Conservation (phyloP, 2,329 filamentous ascomycete genomes). For the Colletotrichum siamense region DNA sequence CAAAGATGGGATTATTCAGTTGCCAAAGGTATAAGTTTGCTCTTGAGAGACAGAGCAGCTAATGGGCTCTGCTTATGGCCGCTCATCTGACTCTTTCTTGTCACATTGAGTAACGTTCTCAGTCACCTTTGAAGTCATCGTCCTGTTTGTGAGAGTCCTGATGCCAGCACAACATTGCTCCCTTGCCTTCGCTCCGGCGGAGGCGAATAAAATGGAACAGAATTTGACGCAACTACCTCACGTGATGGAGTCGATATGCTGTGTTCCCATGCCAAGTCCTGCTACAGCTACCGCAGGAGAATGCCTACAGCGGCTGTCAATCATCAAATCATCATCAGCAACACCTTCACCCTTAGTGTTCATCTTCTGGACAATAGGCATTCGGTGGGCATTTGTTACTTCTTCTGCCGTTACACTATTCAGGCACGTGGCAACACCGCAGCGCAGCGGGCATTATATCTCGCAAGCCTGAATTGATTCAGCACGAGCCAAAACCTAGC, state of each 20-base stretch:
- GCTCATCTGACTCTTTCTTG: not conserved
- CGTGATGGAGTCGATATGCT: not conserved
- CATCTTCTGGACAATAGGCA: not conserved
- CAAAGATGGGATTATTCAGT: not conserved
- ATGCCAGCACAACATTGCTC: not conserved
- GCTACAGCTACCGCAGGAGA: not conserved
- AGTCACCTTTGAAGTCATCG: not conserved
- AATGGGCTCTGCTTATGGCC: not conserved
- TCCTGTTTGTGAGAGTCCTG: not conserved
- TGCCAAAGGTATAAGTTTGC: not conserved
- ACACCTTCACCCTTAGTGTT: not conserved
- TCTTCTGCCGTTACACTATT: not conserved
- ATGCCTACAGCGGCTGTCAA: not conserved
- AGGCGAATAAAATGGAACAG: not conserved
- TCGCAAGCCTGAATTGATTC: not conserved
- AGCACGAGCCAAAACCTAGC: not conserved
- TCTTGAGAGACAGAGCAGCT: not conserved
- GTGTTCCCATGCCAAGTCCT: not conserved
- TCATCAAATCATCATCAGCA: not conserved
- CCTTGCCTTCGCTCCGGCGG: not conserved
- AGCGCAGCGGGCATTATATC: not conserved
- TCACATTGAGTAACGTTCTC: not conserved
- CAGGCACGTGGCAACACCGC: not conserved
- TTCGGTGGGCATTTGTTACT: not conserved
- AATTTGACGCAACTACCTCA: not conserved